Evolutionary conservation across 108 stramenopile genomes (phyloP).

Genomic region (Cyclotella sp.): DNA sequence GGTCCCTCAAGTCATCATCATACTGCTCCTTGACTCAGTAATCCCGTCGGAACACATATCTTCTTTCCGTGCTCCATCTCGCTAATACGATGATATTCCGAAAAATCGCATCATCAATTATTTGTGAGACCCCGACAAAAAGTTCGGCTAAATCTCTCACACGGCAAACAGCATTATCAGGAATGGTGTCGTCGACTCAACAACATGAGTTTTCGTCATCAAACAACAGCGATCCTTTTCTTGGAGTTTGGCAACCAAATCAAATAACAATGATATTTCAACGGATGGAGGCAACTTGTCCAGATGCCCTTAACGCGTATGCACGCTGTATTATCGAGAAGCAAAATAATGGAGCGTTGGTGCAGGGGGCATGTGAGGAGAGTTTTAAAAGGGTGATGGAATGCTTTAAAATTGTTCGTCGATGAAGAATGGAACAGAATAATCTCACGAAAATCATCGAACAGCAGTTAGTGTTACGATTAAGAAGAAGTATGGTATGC

Average conservation of each 20-base stretch:
- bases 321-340: conserved; percentile 46
- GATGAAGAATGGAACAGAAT: background rate
- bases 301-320: conserved; percentile 43
- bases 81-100: background rate
- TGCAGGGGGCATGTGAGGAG: conserved; percentile 40
- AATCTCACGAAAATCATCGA: background rate
- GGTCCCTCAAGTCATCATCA: too few relatives aligned
- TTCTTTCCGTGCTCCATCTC: background rate
- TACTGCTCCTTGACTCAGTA: too few relatives aligned
- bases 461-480: too few relatives aligned
- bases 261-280: conserved; percentile 46
- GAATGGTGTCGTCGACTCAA: background rate
- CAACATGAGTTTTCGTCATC: background rate
- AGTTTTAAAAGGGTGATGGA: conserved; percentile 42
- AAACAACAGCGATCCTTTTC: background rate
- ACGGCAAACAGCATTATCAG: background rate
- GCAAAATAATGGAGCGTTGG: conserved; percentile 46
- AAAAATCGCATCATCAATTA: conserved; percentile 7
- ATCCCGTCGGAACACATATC: background rate
- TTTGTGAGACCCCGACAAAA: background rate
- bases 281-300: conserved; percentile 44
- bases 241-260: conserved; percentile 41
- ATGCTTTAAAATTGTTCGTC: conserved; percentile 36
- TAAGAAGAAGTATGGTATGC: too few relatives aligned
- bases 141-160: background rate